Conservation (phyloP, 202 grass and related monocot species). For the Hordeum pubiflorum region DNA sequence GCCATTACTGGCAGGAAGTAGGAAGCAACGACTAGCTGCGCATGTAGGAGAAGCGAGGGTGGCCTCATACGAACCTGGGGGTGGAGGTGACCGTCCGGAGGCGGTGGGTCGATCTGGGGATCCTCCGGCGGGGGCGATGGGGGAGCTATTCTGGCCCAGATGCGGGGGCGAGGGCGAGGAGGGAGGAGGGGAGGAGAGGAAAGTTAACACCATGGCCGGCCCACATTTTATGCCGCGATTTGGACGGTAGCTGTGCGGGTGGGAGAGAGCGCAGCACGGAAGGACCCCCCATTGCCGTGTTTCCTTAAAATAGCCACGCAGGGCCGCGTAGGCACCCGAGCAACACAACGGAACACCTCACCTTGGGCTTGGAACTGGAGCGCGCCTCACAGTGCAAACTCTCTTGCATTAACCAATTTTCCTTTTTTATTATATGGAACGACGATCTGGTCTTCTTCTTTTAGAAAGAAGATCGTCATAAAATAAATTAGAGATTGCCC, state of each 20-base stretch:
- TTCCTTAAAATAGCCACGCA: slow-evolving; percentile 1
- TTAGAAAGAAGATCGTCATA: too few species aligned
- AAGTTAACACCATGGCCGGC: slow-evolving; percentile 20
- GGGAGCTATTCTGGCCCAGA: slow-evolving; percentile 9
- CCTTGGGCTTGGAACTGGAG: not conserved
- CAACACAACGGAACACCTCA: not conserved
- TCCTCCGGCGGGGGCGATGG: not conserved
- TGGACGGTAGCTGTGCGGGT: slow-evolving; percentile 24
- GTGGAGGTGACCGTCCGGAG: not conserved
- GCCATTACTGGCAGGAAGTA: not conserved
- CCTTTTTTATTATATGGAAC: too few species aligned
- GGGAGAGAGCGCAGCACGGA: not conserved
- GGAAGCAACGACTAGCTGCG: not conserved
- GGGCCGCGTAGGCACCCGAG: not conserved
- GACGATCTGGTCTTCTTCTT: too few species aligned
- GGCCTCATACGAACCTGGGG: not conserved
- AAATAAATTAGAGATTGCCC: too few species aligned
- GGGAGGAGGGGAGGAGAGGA: not conserved
- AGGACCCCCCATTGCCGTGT: not conserved
- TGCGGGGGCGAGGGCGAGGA: not conserved
- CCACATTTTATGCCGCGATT: slow-evolving; percentile 40
- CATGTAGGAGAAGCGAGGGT: not conserved
- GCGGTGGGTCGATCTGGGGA: slow-evolving; percentile 12
- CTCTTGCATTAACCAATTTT: too few species aligned
- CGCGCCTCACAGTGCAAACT: too few species aligned